Conservation (phyloP, 495 filamentous ascomycete species). For the Penicillium simplicissimum region DNA sequence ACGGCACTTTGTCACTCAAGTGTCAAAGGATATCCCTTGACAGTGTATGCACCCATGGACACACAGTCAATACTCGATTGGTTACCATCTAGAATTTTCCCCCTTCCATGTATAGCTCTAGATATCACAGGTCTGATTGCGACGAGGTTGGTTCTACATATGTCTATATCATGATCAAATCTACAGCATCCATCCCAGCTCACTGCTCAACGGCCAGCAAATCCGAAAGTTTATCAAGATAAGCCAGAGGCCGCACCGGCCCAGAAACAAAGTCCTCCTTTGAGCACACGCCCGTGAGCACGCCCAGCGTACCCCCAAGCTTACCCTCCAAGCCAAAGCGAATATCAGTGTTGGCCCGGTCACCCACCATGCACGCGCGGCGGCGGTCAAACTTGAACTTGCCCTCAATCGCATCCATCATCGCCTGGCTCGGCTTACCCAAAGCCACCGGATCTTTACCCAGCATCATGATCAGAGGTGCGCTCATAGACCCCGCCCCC, state of each 20-base stretch:
- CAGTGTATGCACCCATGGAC: background rate
- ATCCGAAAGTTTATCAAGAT: slow-evolving; percentile 82
- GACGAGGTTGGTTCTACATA: background rate
- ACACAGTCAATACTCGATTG: background rate
- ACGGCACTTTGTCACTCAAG: background rate
- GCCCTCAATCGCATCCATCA: slow-evolving; percentile 99
- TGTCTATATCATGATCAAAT: background rate
- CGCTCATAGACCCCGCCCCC: slow-evolving; percentile 81
- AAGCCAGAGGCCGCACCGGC: slow-evolving; percentile 70
- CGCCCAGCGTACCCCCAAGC: slow-evolving; percentile 86
- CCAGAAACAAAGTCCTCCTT: slow-evolving; percentile 78
- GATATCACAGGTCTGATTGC: background rate
- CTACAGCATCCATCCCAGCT: background rate
- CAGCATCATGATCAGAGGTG: slow-evolving; percentile 76
- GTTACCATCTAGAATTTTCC: background rate
- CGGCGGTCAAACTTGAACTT: slow-evolving; percentile 86
- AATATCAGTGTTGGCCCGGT: slow-evolving; percentile 94
- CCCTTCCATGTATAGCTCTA: background rate
- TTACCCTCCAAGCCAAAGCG: slow-evolving; percentile 90
- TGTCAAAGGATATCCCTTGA: background rate
- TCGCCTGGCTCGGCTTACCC: slow-evolving; percentile 94
- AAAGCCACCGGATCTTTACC: slow-evolving; percentile 68
- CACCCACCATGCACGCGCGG: slow-evolving; percentile 93
- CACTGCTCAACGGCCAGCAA: slow-evolving; percentile 44
- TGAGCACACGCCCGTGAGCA: slow-evolving; percentile 85